Base-by-base conservation (phyloP, 805 yeast genomes). In the Jamesozyma hellenica region DNA sequence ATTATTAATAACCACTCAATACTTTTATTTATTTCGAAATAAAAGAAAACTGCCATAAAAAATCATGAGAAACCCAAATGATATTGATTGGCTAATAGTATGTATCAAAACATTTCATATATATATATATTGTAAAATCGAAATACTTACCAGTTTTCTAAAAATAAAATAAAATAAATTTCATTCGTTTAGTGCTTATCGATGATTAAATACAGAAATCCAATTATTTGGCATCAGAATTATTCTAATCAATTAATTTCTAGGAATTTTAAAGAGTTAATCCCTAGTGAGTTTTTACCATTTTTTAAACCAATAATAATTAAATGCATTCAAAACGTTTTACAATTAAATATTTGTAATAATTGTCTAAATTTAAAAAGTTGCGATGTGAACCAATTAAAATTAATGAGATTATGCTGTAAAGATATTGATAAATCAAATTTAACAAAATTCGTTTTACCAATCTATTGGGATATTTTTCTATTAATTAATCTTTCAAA, bases 181-280 rank as follows among this genome's bases (percentile, higher is more conserved):
- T n/a, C n/a, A n/a, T n/a, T 15, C n/a, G 18, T 10, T 16, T 13
- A 53, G 58, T 44, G 55, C 31, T 39, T 55, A 31, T 55, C 57
- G 14, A 32, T 52, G 2, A 54, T 55, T 4, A 51, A 51, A 33
- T 36, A 23, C 14, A 46, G 50, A 26, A 50, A 52, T 38, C 55
- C 53, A 4, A 14, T 32, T 2, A 32, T 49, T n/a, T 51, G 48
- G 45, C 38, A 17, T 37, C 32, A 19, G n/a, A n/a, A n/a, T n/a
- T n/a, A n/a, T n/a, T n/a, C n/a, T n/a, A n/a, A n/a, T n/a, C n/a
- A n/a, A n/a, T n/a, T n/a, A n/a, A n/a, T n/a, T n/a, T n/a, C n/a
- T n/a, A n/a, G n/a, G 26, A 38, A 32, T 7, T 31, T 44, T 12
- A 25, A 16, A 10, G 31, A 14, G 3, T 14, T 38, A 9, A 18